Percentiles rank a stretch among this genome's conserved stretches.
phyloP scores from a whole-genome alignment of 2,329 filamentous ascomycete genomes.

The Fusarium anthophilum region DNA sequence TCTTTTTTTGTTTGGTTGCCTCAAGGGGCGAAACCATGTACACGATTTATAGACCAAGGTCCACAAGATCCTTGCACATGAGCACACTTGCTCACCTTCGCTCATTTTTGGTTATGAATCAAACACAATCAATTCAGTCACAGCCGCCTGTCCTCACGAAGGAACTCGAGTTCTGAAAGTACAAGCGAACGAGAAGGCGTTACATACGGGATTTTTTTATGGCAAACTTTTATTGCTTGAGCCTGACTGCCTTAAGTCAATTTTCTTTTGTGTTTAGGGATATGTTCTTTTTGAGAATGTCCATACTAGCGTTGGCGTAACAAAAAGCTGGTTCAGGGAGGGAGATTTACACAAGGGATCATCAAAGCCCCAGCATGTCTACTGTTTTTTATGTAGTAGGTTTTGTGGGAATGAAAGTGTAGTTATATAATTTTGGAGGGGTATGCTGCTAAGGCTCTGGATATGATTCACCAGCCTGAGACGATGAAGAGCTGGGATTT shows the following conservation, averaged over 20 bases:
- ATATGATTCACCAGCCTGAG: neutral
- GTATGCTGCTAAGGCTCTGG: slow-evolving; percentile 4
- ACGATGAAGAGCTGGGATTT: neutral
- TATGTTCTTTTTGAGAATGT: slow-evolving; percentile 39
- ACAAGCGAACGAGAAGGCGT: slow-evolving; percentile 34
- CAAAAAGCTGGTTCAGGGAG: slow-evolving; percentile 38
- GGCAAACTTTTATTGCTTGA: slow-evolving; percentile 2
- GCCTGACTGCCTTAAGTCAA: neutral
- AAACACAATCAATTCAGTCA: slow-evolving; percentile 9
- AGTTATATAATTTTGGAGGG: slow-evolving; percentile 25
- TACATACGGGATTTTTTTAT: slow-evolving; percentile 15
- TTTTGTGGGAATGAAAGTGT: slow-evolving; percentile 1
- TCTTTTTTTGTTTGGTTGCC: slow-evolving; percentile 15
- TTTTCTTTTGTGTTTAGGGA: slow-evolving; percentile 26
- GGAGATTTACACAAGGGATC: slow-evolving; percentile 7
- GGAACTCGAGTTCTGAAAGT: slow-evolving; percentile 17
- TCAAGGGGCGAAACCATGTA: slow-evolving; percentile 21
- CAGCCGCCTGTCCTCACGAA: slow-evolving; percentile 20
- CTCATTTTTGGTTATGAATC: slow-evolving; percentile 14
- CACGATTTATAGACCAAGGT: slow-evolving; percentile 41
- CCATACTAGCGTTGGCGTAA: slow-evolving; percentile 45
- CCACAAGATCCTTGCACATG: slow-evolving; percentile 22
- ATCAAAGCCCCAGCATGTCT: slow-evolving; percentile 23
- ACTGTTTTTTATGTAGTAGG: slow-evolving; percentile 4
- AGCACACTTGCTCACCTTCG: slow-evolving; percentile 16